Evolutionary conservation across 75 land plant species (phyloP).

Genomic region (Cunninghamia lanceolata): DNA sequence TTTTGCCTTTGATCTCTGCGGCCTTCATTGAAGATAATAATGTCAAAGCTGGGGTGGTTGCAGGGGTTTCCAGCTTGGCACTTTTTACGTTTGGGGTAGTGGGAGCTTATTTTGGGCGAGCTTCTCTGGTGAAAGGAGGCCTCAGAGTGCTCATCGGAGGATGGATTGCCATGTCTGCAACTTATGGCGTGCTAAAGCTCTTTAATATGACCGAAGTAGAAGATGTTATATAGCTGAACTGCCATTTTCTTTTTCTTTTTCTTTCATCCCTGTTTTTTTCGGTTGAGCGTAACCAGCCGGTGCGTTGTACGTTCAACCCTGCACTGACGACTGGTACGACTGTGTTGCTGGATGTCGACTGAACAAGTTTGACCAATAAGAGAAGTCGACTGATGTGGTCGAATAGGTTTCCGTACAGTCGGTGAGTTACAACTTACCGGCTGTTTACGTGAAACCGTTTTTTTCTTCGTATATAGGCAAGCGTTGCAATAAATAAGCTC

Average conservation of each 20-base stretch:
- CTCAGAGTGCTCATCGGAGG: slow-evolving; percentile 62
- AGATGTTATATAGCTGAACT: background rate
- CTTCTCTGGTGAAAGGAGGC: slow-evolving; percentile 23
- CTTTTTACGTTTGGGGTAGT: slow-evolving; percentile 41
- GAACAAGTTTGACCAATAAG: no score
- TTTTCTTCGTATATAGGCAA: background rate
- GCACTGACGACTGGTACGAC: no score
- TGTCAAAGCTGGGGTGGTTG: slow-evolving; percentile 26
- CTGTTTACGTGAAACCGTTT: no score
- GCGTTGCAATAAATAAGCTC: background rate
- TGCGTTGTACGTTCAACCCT: no score
- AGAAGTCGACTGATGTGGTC: no score
- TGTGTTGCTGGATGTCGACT: no score
- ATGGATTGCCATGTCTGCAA: slow-evolving; percentile 62
- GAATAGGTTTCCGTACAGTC: no score
- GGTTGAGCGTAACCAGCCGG: no score
- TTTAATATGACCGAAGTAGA: slow-evolving; percentile 12
- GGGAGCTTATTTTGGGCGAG: slow-evolving; percentile 53
- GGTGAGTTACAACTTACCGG: no score
- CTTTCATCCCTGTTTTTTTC: background rate
- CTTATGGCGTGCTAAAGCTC: slow-evolving; percentile 47
- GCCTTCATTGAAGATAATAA: slow-evolving; percentile 7
- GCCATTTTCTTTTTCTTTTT: background rate
- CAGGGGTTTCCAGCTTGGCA: slow-evolving; percentile 21
- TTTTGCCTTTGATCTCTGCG: slow-evolving; percentile 40